These are phyloP conservation scores for Quercus variabilis DNA, from an alignment of 306 rosid genomes.

Conservation along the genomic window DNA sequence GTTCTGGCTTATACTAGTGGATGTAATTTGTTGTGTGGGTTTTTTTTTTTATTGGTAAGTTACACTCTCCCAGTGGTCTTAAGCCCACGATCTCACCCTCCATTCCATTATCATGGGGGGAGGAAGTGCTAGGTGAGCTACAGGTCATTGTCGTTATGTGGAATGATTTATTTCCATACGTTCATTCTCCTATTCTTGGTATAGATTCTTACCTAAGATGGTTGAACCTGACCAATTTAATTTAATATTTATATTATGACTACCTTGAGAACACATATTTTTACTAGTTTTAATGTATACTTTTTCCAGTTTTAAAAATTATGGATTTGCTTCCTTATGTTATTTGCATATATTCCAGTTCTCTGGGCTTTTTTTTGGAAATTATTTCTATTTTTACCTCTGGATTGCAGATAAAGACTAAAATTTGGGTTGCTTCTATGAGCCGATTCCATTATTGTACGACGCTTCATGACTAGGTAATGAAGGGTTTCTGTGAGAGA, in stretches of 20 bases:
- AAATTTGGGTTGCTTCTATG: conserved; percentile 46
- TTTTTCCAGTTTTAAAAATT: not conserved
- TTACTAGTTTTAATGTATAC: not conserved
- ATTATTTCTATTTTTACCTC: conserved; percentile 16
- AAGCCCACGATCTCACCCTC: no score
- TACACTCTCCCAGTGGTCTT: no score
- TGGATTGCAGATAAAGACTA: conserved; percentile 34
- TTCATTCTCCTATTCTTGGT: not conserved
- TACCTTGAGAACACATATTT: not conserved
- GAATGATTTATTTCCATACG: not conserved
- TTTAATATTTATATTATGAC: not conserved
- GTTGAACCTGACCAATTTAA: not conserved
- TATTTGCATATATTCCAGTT: not conserved
- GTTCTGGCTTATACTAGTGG: not conserved
- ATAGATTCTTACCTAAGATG: not conserved
- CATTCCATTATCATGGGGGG: no score
- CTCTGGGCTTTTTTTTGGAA: not conserved
- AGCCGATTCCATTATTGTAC: conserved; percentile 32
- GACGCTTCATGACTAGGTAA: conserved; percentile 55
- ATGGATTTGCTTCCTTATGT: not conserved
- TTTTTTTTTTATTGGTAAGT: no score
- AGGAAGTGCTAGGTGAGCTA: no score
- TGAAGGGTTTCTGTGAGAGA: conserved; percentile 61
- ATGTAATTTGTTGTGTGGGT: not conserved
- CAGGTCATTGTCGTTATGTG: no score